A percentile compares a stretch with the other conserved stretches of the same genome.
These are phyloP conservation scores for Vanderwaltozyma polyspora DNA, from an alignment of 805 yeast genomes.

Conservation along the genomic window DNA sequence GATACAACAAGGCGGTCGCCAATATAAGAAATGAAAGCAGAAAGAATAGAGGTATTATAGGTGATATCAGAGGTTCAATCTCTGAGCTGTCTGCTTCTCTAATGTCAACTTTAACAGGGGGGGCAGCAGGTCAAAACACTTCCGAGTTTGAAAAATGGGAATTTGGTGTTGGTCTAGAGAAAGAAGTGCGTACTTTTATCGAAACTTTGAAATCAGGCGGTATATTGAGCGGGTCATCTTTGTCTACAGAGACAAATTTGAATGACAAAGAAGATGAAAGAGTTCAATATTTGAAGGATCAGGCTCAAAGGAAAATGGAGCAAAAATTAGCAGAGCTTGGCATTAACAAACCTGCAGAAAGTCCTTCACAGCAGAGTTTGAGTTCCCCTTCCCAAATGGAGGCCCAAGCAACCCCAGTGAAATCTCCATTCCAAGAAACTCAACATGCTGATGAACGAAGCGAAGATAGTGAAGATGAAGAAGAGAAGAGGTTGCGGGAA, in stretches of 20 bases:
- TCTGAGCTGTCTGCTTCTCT: slow-evolving; percentile 41
- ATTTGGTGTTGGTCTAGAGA: slow-evolving; percentile 63
- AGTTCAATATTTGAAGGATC: slow-evolving; percentile 72
- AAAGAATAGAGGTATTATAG: slow-evolving; percentile 47
- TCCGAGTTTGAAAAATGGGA: slow-evolving; percentile 66
- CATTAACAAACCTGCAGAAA: slow-evolving; percentile 33
- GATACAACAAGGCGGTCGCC: slow-evolving; percentile 41
- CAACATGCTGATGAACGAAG: slow-evolving; percentile 6
- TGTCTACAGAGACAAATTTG: not conserved
- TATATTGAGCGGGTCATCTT: not conserved
- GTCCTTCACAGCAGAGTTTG: slow-evolving; percentile 5
- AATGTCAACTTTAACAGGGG: slow-evolving; percentile 22
- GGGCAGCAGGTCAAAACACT: slow-evolving; percentile 27
- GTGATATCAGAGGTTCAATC: slow-evolving; percentile 64
- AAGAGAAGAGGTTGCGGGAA: slow-evolving; percentile 33
- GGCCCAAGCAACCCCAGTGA: not conserved
- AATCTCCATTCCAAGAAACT: slow-evolving; percentile 4
- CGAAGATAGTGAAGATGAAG: slow-evolving; percentile 39
- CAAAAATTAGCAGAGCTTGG: slow-evolving; percentile 78
- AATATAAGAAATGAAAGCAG: slow-evolving; percentile 43
- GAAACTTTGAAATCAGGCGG: slow-evolving; percentile 33
- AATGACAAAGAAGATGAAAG: slow-evolving; percentile 41
- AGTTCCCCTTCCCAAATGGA: not conserved
- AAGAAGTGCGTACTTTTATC: slow-evolving; percentile 52
- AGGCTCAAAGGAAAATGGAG: slow-evolving; percentile 71